phyloP scores from a whole-genome alignment of 2,329 filamentous ascomycete species.

The Fusarium pseudograminearum region DNA sequence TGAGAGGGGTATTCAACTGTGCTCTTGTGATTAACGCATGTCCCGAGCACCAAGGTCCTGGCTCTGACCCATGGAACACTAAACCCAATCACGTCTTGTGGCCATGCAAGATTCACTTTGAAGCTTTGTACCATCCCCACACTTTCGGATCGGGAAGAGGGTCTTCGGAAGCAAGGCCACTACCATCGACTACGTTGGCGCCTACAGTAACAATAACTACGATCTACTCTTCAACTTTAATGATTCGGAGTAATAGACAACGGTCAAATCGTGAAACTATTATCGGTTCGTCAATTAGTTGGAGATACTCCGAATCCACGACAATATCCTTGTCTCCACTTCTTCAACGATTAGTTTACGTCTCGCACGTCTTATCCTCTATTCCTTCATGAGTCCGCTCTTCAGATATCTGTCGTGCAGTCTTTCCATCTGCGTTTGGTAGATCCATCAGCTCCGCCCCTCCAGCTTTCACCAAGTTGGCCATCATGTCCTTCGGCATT shows the following conservation, averaged over 20 bases:
- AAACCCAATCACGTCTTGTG: too few relatives aligned
- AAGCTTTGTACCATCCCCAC: conserved; percentile 41
- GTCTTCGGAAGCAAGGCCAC: conserved; percentile 53
- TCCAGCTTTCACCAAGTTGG: background rate
- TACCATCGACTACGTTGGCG: conserved; percentile 53
- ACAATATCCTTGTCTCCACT: too few relatives aligned
- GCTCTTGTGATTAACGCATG: background rate
- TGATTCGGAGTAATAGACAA: conserved; percentile 47
- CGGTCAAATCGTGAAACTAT: too few relatives aligned
- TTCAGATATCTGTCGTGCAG: background rate
- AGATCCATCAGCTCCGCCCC: background rate
- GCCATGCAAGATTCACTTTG: background rate
- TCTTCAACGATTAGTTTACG: too few relatives aligned
- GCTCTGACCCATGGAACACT: fast-evolving
- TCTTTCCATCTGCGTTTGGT: background rate
- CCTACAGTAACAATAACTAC: conserved; percentile 54
- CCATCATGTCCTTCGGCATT: background rate
- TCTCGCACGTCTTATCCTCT: background rate
- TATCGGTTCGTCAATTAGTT: too few relatives aligned
- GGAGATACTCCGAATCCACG: too few relatives aligned
- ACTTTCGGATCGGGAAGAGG: conserved; percentile 55
- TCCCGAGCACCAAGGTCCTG: background rate
- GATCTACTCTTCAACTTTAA: conserved; percentile 55
- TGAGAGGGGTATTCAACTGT: too few relatives aligned
- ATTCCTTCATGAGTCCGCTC: background rate